These are phyloP conservation scores for Acacia melanoxylon DNA, from an alignment of 306 rosid species.

Conservation along the genomic window DNA sequence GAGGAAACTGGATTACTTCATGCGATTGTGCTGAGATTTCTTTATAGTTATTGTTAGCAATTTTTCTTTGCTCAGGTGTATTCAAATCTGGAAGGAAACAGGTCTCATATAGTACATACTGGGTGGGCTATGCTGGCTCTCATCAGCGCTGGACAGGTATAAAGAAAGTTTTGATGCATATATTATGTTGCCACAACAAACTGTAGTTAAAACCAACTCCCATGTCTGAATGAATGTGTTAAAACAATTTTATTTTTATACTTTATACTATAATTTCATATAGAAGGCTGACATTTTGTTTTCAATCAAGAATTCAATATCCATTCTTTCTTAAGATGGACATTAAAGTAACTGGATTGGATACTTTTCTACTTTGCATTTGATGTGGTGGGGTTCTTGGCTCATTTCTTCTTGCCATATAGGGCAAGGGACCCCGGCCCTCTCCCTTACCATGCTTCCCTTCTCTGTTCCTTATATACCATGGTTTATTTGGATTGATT, in stretches of 20 bases:
- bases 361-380: background rate
- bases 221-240: background rate
- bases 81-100: slow-evolving; percentile 61
- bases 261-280: background rate
- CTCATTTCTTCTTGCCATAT: background rate
- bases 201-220: background rate
- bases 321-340: background rate
- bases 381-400: background rate
- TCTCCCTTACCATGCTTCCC: background rate
- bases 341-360: background rate
- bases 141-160: slow-evolving; percentile 80
- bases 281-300: background rate
- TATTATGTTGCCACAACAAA: slow-evolving; percentile 12
- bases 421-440: background rate
- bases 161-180: slow-evolving; percentile 20
- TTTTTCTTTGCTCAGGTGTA: slow-evolving; percentile 55
- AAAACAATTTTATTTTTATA: background rate
- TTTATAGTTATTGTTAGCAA: background rate
- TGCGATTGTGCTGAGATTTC: slow-evolving; percentile 24
- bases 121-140: slow-evolving; percentile 85
- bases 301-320: background rate
- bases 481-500: background rate
- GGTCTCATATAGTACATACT: slow-evolving; percentile 74
- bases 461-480: background rate
- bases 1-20: slow-evolving; percentile 22